Evolutionary conservation across 1,284 basidiomycete genomes (phyloP).

Genomic region (Trichosporon inkin): DNA sequence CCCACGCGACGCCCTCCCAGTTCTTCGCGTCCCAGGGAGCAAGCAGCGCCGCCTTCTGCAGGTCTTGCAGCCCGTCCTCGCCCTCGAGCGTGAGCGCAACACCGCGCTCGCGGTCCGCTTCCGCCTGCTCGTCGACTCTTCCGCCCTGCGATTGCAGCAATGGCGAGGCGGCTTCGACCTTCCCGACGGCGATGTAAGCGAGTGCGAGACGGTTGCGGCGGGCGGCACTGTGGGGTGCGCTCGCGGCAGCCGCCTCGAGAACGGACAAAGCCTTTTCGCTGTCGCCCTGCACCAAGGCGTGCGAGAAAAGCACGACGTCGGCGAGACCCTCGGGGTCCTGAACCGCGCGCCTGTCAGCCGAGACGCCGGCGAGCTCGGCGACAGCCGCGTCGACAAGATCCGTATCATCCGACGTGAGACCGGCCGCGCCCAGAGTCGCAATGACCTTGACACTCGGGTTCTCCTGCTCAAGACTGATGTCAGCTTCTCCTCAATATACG

Average conservation of each 20-base stretch:
- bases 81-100: constrained; percentile 31
- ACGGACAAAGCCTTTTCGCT: constrained; percentile 19
- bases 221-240: constrained; percentile 5
- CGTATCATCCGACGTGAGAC: constrained; percentile 71
- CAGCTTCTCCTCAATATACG: not conserved
- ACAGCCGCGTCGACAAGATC: constrained; percentile 80
- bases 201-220: constrained; percentile 25
- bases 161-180: constrained; percentile 38
- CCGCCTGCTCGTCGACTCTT: constrained; percentile 30
- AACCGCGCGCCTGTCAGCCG: constrained; percentile 18
- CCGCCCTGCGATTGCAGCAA: constrained; percentile 15
- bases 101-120: constrained; percentile 31
- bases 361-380: constrained; percentile 62
- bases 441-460: constrained; percentile 62
- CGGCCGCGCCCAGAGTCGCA: constrained; percentile 78
- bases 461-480: constrained; percentile 61
- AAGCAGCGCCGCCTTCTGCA: constrained; percentile 66
- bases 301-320: constrained; percentile 34
- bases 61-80: constrained; percentile 42
- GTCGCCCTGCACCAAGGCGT: constrained; percentile 24
- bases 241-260: constrained; percentile 20
- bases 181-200: constrained; percentile 28
- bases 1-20: constrained; percentile 55
- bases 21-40: constrained; percentile 59
- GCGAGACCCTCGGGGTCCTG: constrained; percentile 34